Base-by-base conservation (phyloP, 208 protist species). In the Crithidia brevicula region DNA sequence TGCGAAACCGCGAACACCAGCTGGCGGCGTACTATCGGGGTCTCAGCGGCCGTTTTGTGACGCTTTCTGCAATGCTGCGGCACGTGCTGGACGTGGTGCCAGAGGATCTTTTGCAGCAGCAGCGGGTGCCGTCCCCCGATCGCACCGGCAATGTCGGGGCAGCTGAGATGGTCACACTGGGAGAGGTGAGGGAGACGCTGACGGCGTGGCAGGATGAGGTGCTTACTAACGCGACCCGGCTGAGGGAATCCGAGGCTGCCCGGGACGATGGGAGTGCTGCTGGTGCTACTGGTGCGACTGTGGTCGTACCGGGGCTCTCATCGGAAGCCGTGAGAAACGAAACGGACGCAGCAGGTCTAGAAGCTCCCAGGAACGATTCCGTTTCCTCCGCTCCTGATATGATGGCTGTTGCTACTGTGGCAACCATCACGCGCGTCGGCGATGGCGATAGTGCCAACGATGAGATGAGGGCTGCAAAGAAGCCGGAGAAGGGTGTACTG, bases 1-100 rank as follows among this genome's bases (percentile, higher is more conserved):
- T 85, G 34, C 50, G 85, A 58, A 45, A 30, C 20, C 60, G 57
- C 4, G 58, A 78, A 25, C 58, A 46, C 16, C 45, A 57, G 2
- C 43, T 73, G 51, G 47, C 60, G 11, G 63, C 15, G n/a, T 82
- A 83, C 42, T 87, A 83, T 75, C 70, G 72, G 45, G 52, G 47
- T 23, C 70, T 92, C 8, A 67, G 78, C 34, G 30, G 20, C 7
- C 72, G 72, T 15, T 88, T 81, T 60, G 72, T 87, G 18, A 77
- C 72, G 0, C 36, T 87, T 5, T 75, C 76, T 5, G 76, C 82
- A 5, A 59, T 80, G 45, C 67, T 91, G 58, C 84, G 73, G 13
- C 72, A 80, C 51, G 53, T 88, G 36, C 50, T 84, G 10, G 81
- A 83, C 18, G 64, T 69, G 2, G 30, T 69, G 23, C 69, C 69